These are phyloP conservation scores for Acmispon strigosus DNA, from an alignment of 306 rosid genomes.

Conservation along the genomic window DNA sequence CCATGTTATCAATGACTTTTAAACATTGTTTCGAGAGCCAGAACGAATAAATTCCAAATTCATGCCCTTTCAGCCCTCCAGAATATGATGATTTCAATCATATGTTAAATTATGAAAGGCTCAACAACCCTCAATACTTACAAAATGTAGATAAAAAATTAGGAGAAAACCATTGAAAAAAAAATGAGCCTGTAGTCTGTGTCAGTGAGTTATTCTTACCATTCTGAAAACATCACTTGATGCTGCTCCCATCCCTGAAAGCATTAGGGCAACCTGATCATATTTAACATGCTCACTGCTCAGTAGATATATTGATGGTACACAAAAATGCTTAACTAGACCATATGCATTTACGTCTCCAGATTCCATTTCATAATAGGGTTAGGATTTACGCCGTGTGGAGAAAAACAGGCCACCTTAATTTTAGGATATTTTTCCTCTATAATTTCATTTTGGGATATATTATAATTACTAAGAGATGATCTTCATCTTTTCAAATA, in stretches of 20 bases:
- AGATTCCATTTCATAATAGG: not conserved
- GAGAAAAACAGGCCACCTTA: too few species aligned
- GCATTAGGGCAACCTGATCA: conserved; percentile 86
- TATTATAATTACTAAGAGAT: too few species aligned
- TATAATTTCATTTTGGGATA: too few species aligned
- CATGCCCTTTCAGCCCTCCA: not conserved
- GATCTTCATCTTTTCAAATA: not conserved
- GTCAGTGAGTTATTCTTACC: conserved; percentile 33
- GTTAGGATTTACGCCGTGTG: not conserved
- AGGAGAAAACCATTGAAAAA: not conserved
- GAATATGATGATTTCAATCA: not conserved
- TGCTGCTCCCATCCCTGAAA: conserved; percentile 84
- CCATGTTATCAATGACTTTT: not conserved
- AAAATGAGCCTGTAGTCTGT: not conserved
- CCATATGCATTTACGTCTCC: not conserved
- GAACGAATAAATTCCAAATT: not conserved
- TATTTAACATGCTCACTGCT: conserved; percentile 15
- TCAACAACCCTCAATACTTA: not conserved
- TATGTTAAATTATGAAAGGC: not conserved
- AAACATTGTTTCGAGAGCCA: not conserved
- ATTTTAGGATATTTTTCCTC: too few species aligned
- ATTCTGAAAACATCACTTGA: conserved; percentile 71
- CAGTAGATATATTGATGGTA: conserved; percentile 1
- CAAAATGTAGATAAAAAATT: not conserved
- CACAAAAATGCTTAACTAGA: not conserved